phyloP scores from a whole-genome alignment of 169 alveolate species.

The Plasmodium sp. region DNA sequence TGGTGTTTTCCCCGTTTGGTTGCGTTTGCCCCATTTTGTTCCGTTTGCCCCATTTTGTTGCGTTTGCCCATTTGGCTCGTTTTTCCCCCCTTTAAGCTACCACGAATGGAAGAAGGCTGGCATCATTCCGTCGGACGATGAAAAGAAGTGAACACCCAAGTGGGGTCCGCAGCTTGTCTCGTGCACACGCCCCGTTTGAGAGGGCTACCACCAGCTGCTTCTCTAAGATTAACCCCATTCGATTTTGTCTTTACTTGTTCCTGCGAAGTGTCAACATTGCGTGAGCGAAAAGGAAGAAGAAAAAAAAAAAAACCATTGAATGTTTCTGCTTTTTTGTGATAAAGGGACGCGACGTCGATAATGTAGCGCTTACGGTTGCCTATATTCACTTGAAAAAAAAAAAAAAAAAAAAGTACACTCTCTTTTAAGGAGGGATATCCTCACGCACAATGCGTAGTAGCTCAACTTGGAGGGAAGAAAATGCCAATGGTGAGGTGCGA shows the following conservation, averaged over 20 bases:
- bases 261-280: background rate
- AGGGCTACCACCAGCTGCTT: background rate
- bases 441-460: background rate
- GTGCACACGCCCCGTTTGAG: background rate
- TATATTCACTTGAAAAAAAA: background rate
- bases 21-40: background rate
- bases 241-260: background rate
- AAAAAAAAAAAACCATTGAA: background rate
- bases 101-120: conserved; percentile 74
- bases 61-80: background rate
- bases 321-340: too few species aligned
- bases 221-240: background rate
- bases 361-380: too few species aligned
- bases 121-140: conserved; percentile 43
- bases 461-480: background rate
- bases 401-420: background rate
- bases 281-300: background rate
- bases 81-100: conserved; percentile 14
- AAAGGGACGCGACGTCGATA: too few species aligned
- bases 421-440: background rate
- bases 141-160: background rate
- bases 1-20: background rate
- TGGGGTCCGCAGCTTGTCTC: background rate
- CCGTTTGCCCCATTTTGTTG: background rate
- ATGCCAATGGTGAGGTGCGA: background rate